These are phyloP conservation scores for Bodo saltans DNA, from an alignment of 78 protist genomes.

Conservation along the genomic window DNA sequence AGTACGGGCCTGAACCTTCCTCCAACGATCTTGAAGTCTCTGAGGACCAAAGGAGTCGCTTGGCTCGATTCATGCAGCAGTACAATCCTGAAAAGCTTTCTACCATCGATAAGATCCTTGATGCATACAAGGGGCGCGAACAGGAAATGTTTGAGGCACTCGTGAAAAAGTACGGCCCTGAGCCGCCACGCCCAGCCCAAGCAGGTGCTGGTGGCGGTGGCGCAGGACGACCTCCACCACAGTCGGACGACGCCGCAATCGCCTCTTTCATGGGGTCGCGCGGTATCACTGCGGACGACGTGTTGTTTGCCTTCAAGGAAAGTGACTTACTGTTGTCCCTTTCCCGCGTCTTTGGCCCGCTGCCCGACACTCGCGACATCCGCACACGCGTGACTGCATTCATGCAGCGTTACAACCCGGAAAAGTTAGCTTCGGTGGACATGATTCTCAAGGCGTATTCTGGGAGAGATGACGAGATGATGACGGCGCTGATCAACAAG, in stretches of 20 bases:
- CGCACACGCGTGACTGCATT: not conserved
- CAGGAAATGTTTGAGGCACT: conserved; percentile 9
- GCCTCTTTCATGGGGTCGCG: no score
- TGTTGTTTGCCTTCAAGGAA: not conserved
- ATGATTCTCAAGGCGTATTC: not conserved
- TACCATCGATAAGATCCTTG: not conserved
- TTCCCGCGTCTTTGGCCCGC: not conserved
- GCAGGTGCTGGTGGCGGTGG: not conserved
- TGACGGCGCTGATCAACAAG: not conserved
- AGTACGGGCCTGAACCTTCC: conserved; percentile 16
- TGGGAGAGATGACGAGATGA: not conserved
- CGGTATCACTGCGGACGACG: no score
- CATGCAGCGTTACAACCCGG: conserved; percentile 12
- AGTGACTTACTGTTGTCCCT: not conserved
- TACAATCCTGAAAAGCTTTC: conserved; percentile 16
- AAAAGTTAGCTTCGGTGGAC: not conserved
- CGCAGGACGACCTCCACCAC: not conserved
- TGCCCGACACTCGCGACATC: not conserved
- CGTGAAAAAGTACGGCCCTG: conserved; percentile 19
- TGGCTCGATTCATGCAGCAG: not conserved
- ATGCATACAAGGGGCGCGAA: not conserved
- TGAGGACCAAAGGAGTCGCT: no score
- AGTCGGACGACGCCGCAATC: not conserved
- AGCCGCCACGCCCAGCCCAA: not conserved
- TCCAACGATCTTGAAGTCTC: no score